Conservation (phyloP, 2,329 filamentous ascomycete genomes). For the Penicillium sp. region DNA sequence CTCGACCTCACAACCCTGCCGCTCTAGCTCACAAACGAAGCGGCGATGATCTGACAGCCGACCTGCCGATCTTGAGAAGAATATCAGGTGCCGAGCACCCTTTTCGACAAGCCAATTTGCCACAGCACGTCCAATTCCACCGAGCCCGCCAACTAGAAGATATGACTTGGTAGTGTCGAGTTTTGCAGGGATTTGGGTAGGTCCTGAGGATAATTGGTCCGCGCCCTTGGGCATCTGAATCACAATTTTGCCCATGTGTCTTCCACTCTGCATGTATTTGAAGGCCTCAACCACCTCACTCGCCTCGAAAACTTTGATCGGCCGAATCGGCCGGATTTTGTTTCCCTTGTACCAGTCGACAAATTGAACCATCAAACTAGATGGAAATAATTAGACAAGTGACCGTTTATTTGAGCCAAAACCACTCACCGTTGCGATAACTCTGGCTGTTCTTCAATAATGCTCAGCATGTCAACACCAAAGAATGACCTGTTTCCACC, state of each 20-base stretch:
- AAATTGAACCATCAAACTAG: not conserved
- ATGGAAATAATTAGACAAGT: no score
- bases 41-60: not conserved
- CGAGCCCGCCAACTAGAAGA: constrained; percentile 13
- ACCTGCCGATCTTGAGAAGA: constrained; percentile 7
- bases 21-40: constrained; percentile 10
- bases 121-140: constrained; percentile 12
- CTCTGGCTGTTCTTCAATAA: no score
- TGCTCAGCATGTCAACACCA: constrained; percentile 11
- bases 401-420: no score
- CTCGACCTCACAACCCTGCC: constrained; percentile 2
- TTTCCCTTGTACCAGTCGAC: constrained; percentile 1
- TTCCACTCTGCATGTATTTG: constrained; percentile 16
- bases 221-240: constrained; percentile 6
- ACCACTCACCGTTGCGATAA: no score
- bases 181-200: not conserved
- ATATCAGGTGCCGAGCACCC: constrained; percentile 9
- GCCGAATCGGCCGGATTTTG: constrained; percentile 3
- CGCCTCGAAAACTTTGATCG: constrained; percentile 8
- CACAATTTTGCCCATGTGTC: constrained; percentile 19
- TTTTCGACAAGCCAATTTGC: constrained; percentile 16
- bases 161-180: constrained; percentile 4
- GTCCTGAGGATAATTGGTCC: not conserved
- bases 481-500: constrained; percentile 12
- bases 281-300: constrained; percentile 9